Evolutionary conservation across 768 basidiomycete genomes (phyloP), one percentile per base, ranked within the genome.

Genomic region (Suillus clintonianus): DNA sequence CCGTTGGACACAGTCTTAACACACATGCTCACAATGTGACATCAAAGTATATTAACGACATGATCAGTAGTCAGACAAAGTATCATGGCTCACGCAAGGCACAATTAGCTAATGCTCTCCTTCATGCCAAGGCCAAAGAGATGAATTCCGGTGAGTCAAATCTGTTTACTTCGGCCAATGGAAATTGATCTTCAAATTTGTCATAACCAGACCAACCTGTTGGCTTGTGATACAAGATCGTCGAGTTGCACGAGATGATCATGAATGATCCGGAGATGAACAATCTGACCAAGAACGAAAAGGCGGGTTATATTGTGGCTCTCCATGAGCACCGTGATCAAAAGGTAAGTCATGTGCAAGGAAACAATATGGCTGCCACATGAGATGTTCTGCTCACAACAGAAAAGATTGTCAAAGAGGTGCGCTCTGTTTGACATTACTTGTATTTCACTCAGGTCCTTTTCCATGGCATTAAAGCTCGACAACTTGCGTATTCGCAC

Each of bases 281-380:
- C 5, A 61, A 53, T 24, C 30, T 61, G 22, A 50, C 59, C 6
- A 22, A 11, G 10, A 30, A 36, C 7, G 19, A 60, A 43, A 47
- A 50, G 15, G 34, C 36, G 10, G 19, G 15, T 11, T 19, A 19
- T 41, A 19, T 37, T 22, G n/a, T 2, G 22, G 37, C 36, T 10
- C 60, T 61, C 36, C 8, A 8, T 9, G 48, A 61, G 48, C 48
- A 61, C 30, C 48, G 60, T 37, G 48, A 48, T 13, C 19, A 15
- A 17, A 51, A 53, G 61, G 17, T 9, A 15, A 34, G 5, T 50
- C 17, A 45, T 24, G 42, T 39, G 11, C 53, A 53, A 13, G 48
- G 30, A 15, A 62, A 62, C 51, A 62, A 62, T 41, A 24, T 41
- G 32, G 61, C 61, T 13, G 61, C 61, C 6, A 22, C 61, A 11